Base-by-base conservation (phyloP, 2,329 filamentous ascomycete species). In the Penicillium glabrum region DNA sequence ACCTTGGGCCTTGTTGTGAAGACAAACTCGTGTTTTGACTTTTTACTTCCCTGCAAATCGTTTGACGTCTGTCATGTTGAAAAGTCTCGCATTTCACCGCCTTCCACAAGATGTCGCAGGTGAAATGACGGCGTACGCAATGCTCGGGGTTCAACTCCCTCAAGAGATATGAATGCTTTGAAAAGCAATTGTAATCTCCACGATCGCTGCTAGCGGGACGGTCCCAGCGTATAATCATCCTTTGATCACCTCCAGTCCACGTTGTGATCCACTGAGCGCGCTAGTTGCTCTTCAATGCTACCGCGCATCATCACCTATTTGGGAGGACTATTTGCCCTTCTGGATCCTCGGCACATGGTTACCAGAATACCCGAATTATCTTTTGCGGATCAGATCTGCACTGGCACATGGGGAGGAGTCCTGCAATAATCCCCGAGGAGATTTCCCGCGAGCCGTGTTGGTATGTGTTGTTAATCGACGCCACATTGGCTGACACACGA, bases 201-300 rank as follows among this genome's bases (percentile, higher is more conserved):
- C 43, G 56, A 59, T 64, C 61, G 56, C 60, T 61, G 53, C 59
- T 61, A 60, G 53, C 55, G 59, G 53, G 55, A 59, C 51, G 53
- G 41, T 37, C 39, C 19, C 6, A 37, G 39, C 54, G 46, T 46
- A 27, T 54, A 57, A 47, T 47, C 53, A 53, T 57, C 43, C 48
- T 54, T 48, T 53, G 50, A 46, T 46, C 19, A 19, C 14, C n/a
- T 51, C 50, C 7, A 24, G 13, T 33, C 43, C 46, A 27, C 14
- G 53, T 19, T 46, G 29, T 46, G 56, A 49, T 54, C 35, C 14
- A 48, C 43, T 29, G 5, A 39, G 23, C 16, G 26, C 55, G 41
- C 58, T 60, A 62, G 53, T 26, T 16, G 14, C 24, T 23, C 13
- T 8, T 51, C 23, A 24, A 48, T 48, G 11, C 16, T 50, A 24